Conservation (phyloP, 2,329 filamentous ascomycete species). For the Venturia effusa region DNA sequence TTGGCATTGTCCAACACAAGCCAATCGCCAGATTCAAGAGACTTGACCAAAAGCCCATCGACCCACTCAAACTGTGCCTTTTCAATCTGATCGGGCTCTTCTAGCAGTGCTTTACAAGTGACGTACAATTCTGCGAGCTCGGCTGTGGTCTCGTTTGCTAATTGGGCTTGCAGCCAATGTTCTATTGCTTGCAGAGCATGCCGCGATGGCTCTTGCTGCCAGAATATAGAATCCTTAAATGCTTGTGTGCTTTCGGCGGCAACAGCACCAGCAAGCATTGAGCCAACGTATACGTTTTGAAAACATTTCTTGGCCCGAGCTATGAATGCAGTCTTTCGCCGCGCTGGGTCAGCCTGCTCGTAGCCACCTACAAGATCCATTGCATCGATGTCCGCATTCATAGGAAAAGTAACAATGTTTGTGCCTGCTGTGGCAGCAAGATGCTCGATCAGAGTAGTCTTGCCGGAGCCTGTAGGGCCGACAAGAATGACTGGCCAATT, state of each 20-base stretch:
- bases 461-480: constrained; percentile 75
- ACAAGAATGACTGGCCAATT: constrained; percentile 84
- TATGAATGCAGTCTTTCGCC: constrained; percentile 53
- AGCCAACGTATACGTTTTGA: not conserved
- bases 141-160: not conserved
- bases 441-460: constrained; percentile 68
- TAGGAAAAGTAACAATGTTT: constrained; percentile 66
- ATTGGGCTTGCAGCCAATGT: not conserved
- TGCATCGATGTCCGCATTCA: constrained; percentile 92
- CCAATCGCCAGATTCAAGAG: constrained; percentile 79
- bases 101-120: not conserved
- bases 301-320: not conserved
- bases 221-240: not conserved
- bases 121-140: not conserved
- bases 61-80: constrained; percentile 91
- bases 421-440: constrained; percentile 72
- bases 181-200: not conserved
- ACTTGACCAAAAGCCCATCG: constrained; percentile 82
- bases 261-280: not conserved
- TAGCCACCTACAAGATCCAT: constrained; percentile 97
- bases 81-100: constrained; percentile 19
- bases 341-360: constrained; percentile 78
- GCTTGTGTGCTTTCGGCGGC: not conserved
- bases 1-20: constrained; percentile 95
- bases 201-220: not conserved